Conservation (phyloP, 805 yeast species). For the Lipomyces oligophaga region DNA sequence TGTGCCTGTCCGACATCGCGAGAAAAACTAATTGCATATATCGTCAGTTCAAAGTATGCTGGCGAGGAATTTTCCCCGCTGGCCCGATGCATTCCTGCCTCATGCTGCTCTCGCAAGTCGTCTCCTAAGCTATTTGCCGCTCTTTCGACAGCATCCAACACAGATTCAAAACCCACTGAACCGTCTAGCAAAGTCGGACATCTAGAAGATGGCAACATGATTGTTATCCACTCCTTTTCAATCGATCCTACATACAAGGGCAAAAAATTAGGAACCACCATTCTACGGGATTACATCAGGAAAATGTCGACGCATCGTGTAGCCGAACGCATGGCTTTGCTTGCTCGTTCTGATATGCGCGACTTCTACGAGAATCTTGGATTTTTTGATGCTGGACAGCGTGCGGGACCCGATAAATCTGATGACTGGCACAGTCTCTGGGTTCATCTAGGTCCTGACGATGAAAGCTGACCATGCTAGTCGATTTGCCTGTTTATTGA, state of each 20-base stretch:
- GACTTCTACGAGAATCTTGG: conserved; percentile 82
- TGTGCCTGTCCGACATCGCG: conserved; percentile 26
- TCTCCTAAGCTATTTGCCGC: conserved; percentile 7
- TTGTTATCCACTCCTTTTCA: conserved; percentile 80
- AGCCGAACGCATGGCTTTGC: conserved; percentile 63
- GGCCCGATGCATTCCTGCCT: conserved; percentile 56
- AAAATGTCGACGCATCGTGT: conserved; percentile 82
- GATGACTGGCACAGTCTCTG: conserved; percentile 58
- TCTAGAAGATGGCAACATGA: conserved; percentile 63
- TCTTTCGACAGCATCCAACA: conserved; percentile 19
- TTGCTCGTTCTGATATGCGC: conserved; percentile 64
- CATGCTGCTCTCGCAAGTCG: conserved; percentile 2
- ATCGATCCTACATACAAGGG: conserved; percentile 74
- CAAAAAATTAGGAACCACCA: conserved; percentile 73
- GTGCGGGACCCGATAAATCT: conserved; percentile 53
- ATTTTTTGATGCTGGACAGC: conserved; percentile 64
- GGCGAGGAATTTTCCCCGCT: conserved; percentile 70
- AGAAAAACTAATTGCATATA: conserved; percentile 21
- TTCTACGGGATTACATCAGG: conserved; percentile 86
- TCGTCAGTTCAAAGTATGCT: conserved; percentile 35
- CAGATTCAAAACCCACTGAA: neutral
- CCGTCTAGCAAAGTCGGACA: conserved; percentile 50
- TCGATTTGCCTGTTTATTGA: too few relatives aligned
- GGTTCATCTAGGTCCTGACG: conserved; percentile 3
- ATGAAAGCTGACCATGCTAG: too few relatives aligned